These are phyloP conservation scores for Geotrichum histeridarum DNA, from an alignment of 1,139 yeast species.

Conservation along the genomic window DNA sequence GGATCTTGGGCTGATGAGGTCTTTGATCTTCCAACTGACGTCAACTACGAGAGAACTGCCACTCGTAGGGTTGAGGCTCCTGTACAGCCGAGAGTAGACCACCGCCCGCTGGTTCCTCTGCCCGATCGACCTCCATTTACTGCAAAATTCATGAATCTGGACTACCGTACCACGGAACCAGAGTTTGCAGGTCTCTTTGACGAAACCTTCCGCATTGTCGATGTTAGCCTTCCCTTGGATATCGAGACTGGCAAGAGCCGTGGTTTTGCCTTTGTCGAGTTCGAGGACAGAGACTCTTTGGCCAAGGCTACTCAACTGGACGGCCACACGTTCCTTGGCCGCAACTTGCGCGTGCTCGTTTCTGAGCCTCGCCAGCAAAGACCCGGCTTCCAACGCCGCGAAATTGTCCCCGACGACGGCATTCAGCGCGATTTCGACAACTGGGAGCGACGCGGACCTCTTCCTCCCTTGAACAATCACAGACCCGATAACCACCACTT, in stretches of 20 bases:
- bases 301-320: constrained; percentile 65
- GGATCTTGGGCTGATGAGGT: constrained; percentile 28
- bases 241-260: constrained; percentile 53
- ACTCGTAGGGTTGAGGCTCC: neutral
- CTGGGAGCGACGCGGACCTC: constrained; percentile 35
- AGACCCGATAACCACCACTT: constrained; percentile 18
- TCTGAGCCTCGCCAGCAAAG: constrained; percentile 49
- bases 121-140: constrained; percentile 91
- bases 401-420: constrained; percentile 23
- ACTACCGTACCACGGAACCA: constrained; percentile 73
- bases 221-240: constrained; percentile 64
- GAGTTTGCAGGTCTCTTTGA: constrained; percentile 58
- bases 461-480: constrained; percentile 22
- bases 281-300: constrained; percentile 58
- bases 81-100: neutral
- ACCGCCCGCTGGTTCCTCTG: constrained; percentile 56
- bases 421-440: constrained; percentile 32
- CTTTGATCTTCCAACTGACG: constrained; percentile 17
- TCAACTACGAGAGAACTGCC: constrained; percentile 13
- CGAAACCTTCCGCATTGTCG: constrained; percentile 52
- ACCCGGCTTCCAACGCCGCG: constrained; percentile 13
- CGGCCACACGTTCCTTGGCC: constrained; percentile 61
- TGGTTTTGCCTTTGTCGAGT: constrained; percentile 87
- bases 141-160: constrained; percentile 80
- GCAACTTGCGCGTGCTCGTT: constrained; percentile 77